These are phyloP conservation scores for Globisporangium irregulare DNA, from an alignment of 352 stramenopile genomes.

Conservation along the genomic window DNA sequence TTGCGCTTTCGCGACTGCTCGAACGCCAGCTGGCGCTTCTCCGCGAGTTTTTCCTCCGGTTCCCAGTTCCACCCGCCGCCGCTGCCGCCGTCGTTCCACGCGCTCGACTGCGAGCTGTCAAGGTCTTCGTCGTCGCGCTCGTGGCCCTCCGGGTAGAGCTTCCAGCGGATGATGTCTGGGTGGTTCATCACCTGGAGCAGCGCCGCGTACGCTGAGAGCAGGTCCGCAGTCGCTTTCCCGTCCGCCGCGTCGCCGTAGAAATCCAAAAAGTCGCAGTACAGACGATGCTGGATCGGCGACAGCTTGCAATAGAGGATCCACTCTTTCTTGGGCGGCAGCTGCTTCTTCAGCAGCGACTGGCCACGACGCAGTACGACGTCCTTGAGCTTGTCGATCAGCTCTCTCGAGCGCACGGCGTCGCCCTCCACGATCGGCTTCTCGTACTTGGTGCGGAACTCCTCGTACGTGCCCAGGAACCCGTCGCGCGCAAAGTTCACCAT, in stretches of 20 bases:
- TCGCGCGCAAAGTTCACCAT: conserved; percentile 89
- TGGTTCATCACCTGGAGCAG: conserved; percentile 88
- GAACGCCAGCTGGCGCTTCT: conserved; percentile 47
- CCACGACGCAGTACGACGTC: conserved; percentile 74
- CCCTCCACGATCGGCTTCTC: conserved; percentile 83
- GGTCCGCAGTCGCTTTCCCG: conserved; percentile 43
- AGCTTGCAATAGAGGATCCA: conserved; percentile 88
- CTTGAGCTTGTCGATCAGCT: conserved; percentile 65
- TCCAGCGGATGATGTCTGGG: conserved; percentile 81
- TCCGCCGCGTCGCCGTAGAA: conserved; percentile 38
- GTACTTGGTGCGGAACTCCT: conserved; percentile 74
- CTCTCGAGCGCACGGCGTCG: conserved; percentile 43
- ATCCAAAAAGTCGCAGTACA: conserved; percentile 80
- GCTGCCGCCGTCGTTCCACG: conserved; percentile 18
- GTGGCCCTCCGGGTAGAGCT: conserved; percentile 42
- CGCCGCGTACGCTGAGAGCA: conserved; percentile 76
- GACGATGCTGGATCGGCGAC: conserved; percentile 66
- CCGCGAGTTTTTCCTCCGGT: conserved; percentile 51
- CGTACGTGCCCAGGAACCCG: conserved; percentile 65
- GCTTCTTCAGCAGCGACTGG: conserved; percentile 54
- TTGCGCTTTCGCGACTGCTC: conserved; percentile 50
- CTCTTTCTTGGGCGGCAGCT: conserved; percentile 81
- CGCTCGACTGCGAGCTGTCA: conserved; percentile 22
- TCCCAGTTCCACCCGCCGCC: conserved; percentile 63
- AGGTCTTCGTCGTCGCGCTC: conserved; percentile 33